Percentiles rank a stretch among this genome's conserved stretches.
Conservation (phyloP, 2,329 filamentous ascomycete species). For the Ascochyta rabiei region DNA sequence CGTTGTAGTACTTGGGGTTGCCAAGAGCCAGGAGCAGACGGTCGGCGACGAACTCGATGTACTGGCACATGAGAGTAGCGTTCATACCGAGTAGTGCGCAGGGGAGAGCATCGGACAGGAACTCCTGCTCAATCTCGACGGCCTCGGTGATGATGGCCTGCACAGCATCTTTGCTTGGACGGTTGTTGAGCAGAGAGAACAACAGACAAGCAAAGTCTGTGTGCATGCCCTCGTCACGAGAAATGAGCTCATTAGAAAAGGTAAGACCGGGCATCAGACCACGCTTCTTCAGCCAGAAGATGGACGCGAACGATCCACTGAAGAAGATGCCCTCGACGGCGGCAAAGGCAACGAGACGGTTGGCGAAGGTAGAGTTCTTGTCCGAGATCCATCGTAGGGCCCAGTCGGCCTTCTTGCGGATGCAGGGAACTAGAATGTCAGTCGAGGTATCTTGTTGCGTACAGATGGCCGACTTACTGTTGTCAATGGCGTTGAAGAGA, state of each 20-base stretch:
- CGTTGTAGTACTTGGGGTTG: slow-evolving; percentile 92
- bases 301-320: slow-evolving; percentile 96
- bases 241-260: slow-evolving; percentile 99
- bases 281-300: slow-evolving; percentile 99
- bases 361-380: slow-evolving; percentile 90
- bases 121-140: slow-evolving; percentile 94
- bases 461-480: slow-evolving; percentile 65
- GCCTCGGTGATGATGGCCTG: slow-evolving; percentile 92
- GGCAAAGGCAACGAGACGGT: slow-evolving; percentile 94
- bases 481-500: slow-evolving; percentile 98
- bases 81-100: slow-evolving; percentile 97
- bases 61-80: slow-evolving; percentile 95
- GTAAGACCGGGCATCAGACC: slow-evolving; percentile 98
- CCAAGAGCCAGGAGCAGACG: slow-evolving; percentile 90
- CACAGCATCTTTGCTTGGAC: slow-evolving; percentile 81
- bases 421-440: slow-evolving; percentile 77
- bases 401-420: slow-evolving; percentile 99
- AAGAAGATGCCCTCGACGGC: slow-evolving; percentile 99
- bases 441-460: not conserved
- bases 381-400: slow-evolving; percentile 94
- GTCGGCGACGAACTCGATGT: slow-evolving; percentile 99
- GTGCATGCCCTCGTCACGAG: slow-evolving; percentile 98
- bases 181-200: slow-evolving; percentile 95
- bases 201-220: slow-evolving; percentile 98
- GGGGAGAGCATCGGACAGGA: slow-evolving; percentile 93